Evolutionary conservation across 371 early-diverging fungal genomes (phyloP), one percentile per base, ranked within the genome.

Genomic region (Rhizopus stolonifer): DNA sequence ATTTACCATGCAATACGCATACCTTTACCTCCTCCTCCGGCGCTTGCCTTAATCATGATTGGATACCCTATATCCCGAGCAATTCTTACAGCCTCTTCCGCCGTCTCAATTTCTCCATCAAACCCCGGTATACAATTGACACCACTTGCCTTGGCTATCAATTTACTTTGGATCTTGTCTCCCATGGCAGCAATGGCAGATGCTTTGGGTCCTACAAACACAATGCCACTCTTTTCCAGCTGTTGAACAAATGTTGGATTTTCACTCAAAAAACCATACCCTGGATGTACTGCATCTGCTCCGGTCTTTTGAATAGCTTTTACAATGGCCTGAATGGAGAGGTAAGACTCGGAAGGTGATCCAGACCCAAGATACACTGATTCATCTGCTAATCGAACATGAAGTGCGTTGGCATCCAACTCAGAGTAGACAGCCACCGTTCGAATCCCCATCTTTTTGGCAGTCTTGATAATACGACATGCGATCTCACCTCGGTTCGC

Each of bases 11-110:
- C 88, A 58, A 90, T 81, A 18, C 88, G 83, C 88, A 91, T 91
- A 22, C 93, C 89, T 65, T 94, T 94, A 34, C 96, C 93, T 58
- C 94, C 93, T 23, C 94, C 94, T 42, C 92, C 92, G 0, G 89
- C 87, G 38, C 86, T 85, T 7, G 90, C 91, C 67, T 94, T 94
- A 48, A 92, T 67, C 80, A 94, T 82, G 25, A 94, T 84, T 0
- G 93, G 93, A 64, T 86, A 93, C 1, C 82, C 84, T 56, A 87
- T 82, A 4, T 49, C 53, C 45, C 75, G 64, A 1, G 84, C 83
- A 23, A 82, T 80, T 4, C 49, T 23, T 6, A 70, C 61, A 32
- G 87, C 74, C 32, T 65, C 67, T 17, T 74, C 65, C 1, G 71
- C 51, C 11, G 51, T 54, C 15, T 76, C 65, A 14, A 84, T 77